phyloP scores from a whole-genome alignment of 768 basidiomycete species.

The Leucogyrophana mollusca region DNA sequence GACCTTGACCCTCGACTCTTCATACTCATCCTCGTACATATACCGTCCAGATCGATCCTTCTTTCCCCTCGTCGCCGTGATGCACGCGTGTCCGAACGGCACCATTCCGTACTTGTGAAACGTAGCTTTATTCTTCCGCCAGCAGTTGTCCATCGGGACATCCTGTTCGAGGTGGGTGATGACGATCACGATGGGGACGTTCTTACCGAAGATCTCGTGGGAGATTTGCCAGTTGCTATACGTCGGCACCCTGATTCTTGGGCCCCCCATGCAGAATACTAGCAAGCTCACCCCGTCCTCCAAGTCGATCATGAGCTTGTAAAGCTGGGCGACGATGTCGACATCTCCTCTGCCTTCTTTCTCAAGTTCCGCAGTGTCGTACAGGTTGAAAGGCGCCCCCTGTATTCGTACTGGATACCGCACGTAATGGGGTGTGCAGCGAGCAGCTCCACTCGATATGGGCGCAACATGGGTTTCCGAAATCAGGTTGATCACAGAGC shows the following conservation, averaged over 20 bases:
- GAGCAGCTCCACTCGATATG: conserved; percentile 23
- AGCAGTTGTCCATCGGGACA: conserved; percentile 17
- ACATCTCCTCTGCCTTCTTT: conserved; percentile 4
- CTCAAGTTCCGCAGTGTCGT: conserved; percentile 10
- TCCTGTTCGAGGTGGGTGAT: conserved; percentile 30
- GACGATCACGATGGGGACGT: conserved; percentile 31
- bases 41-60: conserved; percentile 5
- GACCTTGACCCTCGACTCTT: conserved; percentile 12
- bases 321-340: conserved; percentile 10
- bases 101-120: conserved; percentile 24
- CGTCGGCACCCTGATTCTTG: conserved; percentile 13
- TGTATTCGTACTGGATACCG: conserved; percentile 21
- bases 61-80: conserved; percentile 25
- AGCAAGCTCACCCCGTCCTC: conserved; percentile 31
- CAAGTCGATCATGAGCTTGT: conserved; percentile 23
- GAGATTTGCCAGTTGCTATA: conserved; percentile 26
- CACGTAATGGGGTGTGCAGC: conserved; percentile 27
- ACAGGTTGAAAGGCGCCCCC: conserved; percentile 13
- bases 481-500: conserved; percentile 38
- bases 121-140: conserved; percentile 11
- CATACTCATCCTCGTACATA: conserved; percentile 19
- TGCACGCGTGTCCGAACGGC: conserved; percentile 27
- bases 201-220: conserved; percentile 37
- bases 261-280: conserved; percentile 30
- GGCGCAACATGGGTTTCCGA: conserved; percentile 26